Conservation (phyloP, 2,329 filamentous ascomycete species). For the Alternaria consortialis region DNA sequence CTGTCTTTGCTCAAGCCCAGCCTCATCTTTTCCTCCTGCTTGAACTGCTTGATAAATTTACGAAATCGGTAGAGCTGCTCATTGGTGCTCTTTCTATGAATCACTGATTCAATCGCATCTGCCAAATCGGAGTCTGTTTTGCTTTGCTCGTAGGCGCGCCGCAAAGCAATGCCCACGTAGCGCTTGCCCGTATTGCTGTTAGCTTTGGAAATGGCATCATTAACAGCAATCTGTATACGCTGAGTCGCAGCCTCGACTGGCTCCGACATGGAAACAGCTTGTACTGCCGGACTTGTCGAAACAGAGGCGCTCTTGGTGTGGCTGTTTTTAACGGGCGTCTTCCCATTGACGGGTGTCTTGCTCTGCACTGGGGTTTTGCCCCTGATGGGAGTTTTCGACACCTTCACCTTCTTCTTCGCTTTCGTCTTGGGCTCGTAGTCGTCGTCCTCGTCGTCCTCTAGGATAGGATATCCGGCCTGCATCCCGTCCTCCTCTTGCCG, state of each 20-base stretch:
- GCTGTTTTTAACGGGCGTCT: slow-evolving; percentile 42
- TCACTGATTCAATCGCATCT: slow-evolving; percentile 54
- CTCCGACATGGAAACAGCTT: slow-evolving; percentile 20
- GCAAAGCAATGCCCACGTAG: slow-evolving; percentile 49
- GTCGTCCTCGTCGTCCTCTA: slow-evolving; percentile 57
- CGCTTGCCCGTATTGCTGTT: slow-evolving; percentile 43
- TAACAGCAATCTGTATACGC: slow-evolving; percentile 49
- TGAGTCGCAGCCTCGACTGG: slow-evolving; percentile 29
- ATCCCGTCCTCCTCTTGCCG: slow-evolving; percentile 50
- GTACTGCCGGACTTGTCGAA: slow-evolving; percentile 31
- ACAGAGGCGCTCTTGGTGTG: slow-evolving; percentile 27
- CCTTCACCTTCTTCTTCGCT: slow-evolving; percentile 44
- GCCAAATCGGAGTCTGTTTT: slow-evolving; percentile 48
- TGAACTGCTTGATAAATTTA: slow-evolving; percentile 53
- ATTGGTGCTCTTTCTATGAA: slow-evolving; percentile 51
- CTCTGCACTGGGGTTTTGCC: slow-evolving; percentile 43
- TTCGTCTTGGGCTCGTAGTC: slow-evolving; percentile 55
- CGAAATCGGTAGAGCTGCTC: slow-evolving; percentile 55
- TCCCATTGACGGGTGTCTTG: slow-evolving; percentile 43
- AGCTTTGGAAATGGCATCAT: slow-evolving; percentile 55
- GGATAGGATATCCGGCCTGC: slow-evolving; percentile 39
- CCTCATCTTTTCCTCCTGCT: slow-evolving; percentile 43
- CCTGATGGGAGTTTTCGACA: slow-evolving; percentile 48
- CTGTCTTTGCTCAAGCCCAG: slow-evolving; percentile 27
- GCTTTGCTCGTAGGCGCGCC: slow-evolving; percentile 55